Evolutionary conservation across 1,139 yeast genomes (phyloP).

Genomic region (Yamadazyma kanchanaburiensis): DNA sequence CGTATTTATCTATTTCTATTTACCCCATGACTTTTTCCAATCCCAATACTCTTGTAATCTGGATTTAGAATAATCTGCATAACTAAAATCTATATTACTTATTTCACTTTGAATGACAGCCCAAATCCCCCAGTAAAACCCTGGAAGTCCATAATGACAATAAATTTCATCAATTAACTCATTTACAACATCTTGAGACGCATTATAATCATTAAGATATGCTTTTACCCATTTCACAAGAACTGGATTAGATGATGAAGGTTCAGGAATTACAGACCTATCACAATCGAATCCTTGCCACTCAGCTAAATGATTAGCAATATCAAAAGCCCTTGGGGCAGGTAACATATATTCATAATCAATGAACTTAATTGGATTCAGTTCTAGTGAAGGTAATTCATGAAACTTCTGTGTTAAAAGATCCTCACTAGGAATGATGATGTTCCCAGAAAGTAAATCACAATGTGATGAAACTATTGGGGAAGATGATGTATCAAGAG

Average conservation of each 20-base stretch:
- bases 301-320: slow-evolving; percentile 83
- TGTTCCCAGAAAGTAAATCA: slow-evolving; percentile 70
- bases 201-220: slow-evolving; percentile 36
- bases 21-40: slow-evolving; percentile 53
- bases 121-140: slow-evolving; percentile 87
- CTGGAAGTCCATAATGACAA: slow-evolving; percentile 73
- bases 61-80: slow-evolving; percentile 55
- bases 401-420: slow-evolving; percentile 8
- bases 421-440: slow-evolving; percentile 52
- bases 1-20: no score
- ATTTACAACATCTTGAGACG: slow-evolving; percentile 21
- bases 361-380: slow-evolving; percentile 60
- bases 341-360: slow-evolving; percentile 82
- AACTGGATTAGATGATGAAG: slow-evolving; percentile 38
- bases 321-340: slow-evolving; percentile 78
- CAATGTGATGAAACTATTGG: slow-evolving; percentile 67
- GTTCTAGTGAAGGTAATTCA: slow-evolving; percentile 22
- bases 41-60: slow-evolving; percentile 67
- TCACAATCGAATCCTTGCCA: slow-evolving; percentile 86
- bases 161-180: slow-evolving; percentile 52
- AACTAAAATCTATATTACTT: slow-evolving; percentile 73
- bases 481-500: slow-evolving; percentile 27
- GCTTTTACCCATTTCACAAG: slow-evolving; percentile 55
- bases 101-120: slow-evolving; percentile 71
- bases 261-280: slow-evolving; percentile 55